Percentiles rank a stretch among this genome's conserved stretches.
Conservation (phyloP, 305 asterid species). For the Vinca major region DNA sequence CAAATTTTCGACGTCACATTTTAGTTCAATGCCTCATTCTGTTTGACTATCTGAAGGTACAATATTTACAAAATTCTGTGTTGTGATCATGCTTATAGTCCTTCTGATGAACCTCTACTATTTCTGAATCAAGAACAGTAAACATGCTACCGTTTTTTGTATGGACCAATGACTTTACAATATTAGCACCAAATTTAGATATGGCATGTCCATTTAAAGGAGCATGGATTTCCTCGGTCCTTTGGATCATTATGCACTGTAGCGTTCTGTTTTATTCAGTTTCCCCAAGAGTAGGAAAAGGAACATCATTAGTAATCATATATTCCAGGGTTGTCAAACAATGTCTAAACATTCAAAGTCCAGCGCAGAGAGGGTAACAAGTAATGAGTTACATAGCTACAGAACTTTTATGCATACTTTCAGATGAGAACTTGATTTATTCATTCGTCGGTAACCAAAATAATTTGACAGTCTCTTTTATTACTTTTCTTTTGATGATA, state of each 20-base stretch:
- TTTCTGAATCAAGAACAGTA: neutral
- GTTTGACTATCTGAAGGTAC: conserved; percentile 92
- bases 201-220: neutral
- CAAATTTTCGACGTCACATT: conserved; percentile 89
- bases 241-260: neutral
- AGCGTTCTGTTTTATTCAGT: neutral
- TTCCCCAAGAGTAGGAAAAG: neutral
- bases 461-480: too few species aligned
- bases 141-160: neutral
- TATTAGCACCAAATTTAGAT: neutral
- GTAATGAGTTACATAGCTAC: neutral
- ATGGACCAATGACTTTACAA: neutral
- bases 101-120: neutral
- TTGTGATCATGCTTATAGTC: neutral
- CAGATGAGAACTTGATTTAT: neutral
- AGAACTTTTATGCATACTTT: neutral
- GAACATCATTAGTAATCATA: neutral
- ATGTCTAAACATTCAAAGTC: neutral
- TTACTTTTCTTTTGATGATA: neutral
- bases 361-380: neutral
- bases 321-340: neutral
- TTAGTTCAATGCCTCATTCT: conserved; percentile 91
- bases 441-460: too few species aligned
- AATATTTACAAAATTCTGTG: neutral
- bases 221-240: neutral